Conservation (phyloP, 495 filamentous ascomycete species). For the Margaritispora aquatica region DNA sequence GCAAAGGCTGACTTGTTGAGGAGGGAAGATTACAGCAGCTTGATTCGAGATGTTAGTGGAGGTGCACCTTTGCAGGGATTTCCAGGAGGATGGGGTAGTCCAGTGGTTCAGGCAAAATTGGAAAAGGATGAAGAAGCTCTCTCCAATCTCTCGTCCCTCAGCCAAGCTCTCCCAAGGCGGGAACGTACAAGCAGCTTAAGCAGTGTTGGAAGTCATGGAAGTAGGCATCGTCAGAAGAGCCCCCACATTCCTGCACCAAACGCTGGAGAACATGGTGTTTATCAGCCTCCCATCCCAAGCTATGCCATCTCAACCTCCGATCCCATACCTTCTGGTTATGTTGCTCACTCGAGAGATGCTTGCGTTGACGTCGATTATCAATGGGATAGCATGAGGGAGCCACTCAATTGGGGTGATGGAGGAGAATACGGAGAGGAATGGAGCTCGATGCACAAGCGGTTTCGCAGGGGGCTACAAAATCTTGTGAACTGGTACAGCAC, state of each 20-base stretch:
- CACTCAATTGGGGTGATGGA: constrained; percentile 76
- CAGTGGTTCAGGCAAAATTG: constrained; percentile 13
- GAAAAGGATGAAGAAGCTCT: constrained; percentile 20
- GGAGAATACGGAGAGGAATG: constrained; percentile 91
- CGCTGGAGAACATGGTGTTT: constrained; percentile 33
- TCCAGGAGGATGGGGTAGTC: constrained; percentile 56
- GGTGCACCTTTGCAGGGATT: constrained; percentile 40
- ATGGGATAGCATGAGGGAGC: constrained; percentile 84
- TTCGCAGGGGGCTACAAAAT: constrained; percentile 65
- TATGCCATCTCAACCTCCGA: constrained; percentile 78
- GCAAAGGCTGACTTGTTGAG: constrained; percentile 82
- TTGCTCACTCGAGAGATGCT: constrained; percentile 85
- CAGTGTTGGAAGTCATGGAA: constrained; percentile 19
- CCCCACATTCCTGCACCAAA: background rate
- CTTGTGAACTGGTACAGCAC: constrained; percentile 76
- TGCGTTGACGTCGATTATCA: constrained; percentile 83
- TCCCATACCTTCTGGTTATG: constrained; percentile 80
- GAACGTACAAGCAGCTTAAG: constrained; percentile 39
- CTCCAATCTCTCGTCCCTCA: constrained; percentile 14
- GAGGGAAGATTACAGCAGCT: constrained; percentile 54
- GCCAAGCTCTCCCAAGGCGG: constrained; percentile 30
- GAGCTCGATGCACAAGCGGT: constrained; percentile 87
- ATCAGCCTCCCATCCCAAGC: constrained; percentile 68
- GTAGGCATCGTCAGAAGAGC: constrained; percentile 4
- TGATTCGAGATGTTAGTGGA: constrained; percentile 25